Evolutionary conservation across 2,329 filamentous ascomycete genomes (phyloP), one percentile per base, ranked within the genome.

Genomic region (Phyllosticta citriasiana): DNA sequence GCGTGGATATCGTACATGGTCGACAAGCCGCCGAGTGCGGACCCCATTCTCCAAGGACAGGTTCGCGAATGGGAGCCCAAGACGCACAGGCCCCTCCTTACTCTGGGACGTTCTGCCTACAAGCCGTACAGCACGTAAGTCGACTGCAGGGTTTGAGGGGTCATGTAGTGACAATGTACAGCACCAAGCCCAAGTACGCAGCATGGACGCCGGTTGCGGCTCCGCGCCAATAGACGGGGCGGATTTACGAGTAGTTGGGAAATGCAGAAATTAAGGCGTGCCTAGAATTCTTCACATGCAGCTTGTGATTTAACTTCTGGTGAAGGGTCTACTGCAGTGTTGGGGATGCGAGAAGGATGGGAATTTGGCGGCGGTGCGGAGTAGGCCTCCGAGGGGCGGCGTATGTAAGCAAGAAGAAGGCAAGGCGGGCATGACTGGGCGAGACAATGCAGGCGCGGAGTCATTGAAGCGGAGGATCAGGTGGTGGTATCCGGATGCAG

Each of bases 111-210:
- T 64, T 90, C 83, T 63, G 92, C 91, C 51, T 99, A 87, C 81
- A 95, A 89, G 81, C 85, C 94, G 35, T 99, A 97, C 78, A 96
- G 81, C 79, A 99, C 94, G 92, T 97, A 77, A 76, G 92, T 86
- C 59, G 30, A 16, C 2, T 26, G 19, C 12, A 22, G 52, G 16
- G 22, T 5, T 30, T 4, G 19, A 6, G 27, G 30, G 25, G 27
- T 8, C 16, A 9, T 53, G 53, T 10, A 33, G 22, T 61, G 40
- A 66, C 68, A 65, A 70, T 22, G 10, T 10, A 59, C 66, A 80
- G 78, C 55, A 73, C 72, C 63, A 80, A 80, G 73, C 75, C 71
- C 69, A 81, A 81, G 75, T 79, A 77, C 68, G 65, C 70, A 33
- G 68, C 78, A 16, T 81, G 78, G 78, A 70, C 70, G 63, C 78